Percentiles rank a stretch among this genome's conserved stretches.
Evolutionary conservation across 345 rosid genomes (phyloP).

Genomic region (Salix viminalis): DNA sequence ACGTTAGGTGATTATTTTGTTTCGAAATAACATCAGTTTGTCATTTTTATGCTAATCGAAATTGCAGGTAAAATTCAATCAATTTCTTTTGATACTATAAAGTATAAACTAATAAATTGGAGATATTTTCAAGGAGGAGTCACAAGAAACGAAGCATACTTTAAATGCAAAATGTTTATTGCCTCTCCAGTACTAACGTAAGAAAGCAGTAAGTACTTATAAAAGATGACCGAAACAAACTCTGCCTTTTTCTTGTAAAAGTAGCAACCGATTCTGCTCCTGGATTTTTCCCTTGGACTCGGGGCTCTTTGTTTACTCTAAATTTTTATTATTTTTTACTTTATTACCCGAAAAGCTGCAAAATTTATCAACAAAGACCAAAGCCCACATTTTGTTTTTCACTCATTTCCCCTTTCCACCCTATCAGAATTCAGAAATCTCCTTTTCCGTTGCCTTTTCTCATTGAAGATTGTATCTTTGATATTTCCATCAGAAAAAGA

Average conservation of each 20-base stretch:
- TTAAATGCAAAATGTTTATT: not conserved
- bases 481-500: not conserved
- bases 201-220: not conserved
- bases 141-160: not conserved
- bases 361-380: not conserved
- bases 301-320: slow-evolving; percentile 20
- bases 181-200: not conserved
- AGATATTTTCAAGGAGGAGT: not conserved
- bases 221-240: slow-evolving; percentile 1
- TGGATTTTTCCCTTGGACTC: slow-evolving; percentile 63
- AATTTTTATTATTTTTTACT: not conserved
- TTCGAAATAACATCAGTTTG: too few species aligned
- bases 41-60: too few species aligned
- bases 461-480: not conserved
- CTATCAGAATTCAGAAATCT: slow-evolving; percentile 10
- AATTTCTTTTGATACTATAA: too few species aligned
- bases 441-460: slow-evolving; percentile 6
- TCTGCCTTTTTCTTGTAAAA: slow-evolving; percentile 29
- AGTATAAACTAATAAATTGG: not conserved
- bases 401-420: not conserved
- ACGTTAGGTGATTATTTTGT: not conserved
- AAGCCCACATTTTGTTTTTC: not conserved
- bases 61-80: too few species aligned
- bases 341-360: slow-evolving; percentile 6
- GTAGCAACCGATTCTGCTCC: slow-evolving; percentile 41